Evolutionary conservation across 495 filamentous ascomycete genomes (phyloP), one percentile per base, ranked within the genome.

Genomic region (Hyaloscypha hepaticicola): DNA sequence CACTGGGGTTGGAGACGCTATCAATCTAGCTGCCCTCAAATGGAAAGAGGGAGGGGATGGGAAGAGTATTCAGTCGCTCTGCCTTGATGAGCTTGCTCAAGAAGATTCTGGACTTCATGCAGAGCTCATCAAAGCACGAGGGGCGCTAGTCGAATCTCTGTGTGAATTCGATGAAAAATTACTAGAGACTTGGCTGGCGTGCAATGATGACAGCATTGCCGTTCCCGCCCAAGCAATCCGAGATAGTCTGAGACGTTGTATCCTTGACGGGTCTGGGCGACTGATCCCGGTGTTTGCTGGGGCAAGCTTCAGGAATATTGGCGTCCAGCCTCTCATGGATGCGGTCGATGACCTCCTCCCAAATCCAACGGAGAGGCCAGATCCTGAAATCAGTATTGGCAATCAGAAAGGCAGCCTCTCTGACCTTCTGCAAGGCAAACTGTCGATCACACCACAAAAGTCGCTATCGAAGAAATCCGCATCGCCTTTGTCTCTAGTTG

Each of bases 311-410:
- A 84, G 87, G 31, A 97, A 99, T 66, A 90, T 97, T 63, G 96
- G 96, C 25, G 93, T 99, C 11, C 91, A 96, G 74, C 93, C 95
- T 14, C 79, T 99, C 34, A 82, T 97, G 21, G 95, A 99, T 73
- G 91, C 89, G 34, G 84, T 98, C 29, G 82, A 90, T 14, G 88
- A 97, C 64, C 86, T 96, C 52, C 81, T 99, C 6, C 96, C 96
- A 5, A 90, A 86, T 60, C 96, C 96, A 0, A 73, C 75, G 0
- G 93, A 99, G 70, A 80, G 88, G 38, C 87, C 89, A 4, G 89
- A 92, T 69, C 84, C 91, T 1, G 88, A 93, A 64, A 84, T 98
- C 58, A 89, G 84, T 57, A 75, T 92, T 19, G 89, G 85, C 6
- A 70, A 75, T 72, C 66, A 83, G 19, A 74, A 83, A 22, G 72